A percentile compares a stretch with the other conserved stretches of the same genome.
phyloP scores from a whole-genome alignment of 306 rosid genomes.

The Astragalus membranaceus region DNA sequence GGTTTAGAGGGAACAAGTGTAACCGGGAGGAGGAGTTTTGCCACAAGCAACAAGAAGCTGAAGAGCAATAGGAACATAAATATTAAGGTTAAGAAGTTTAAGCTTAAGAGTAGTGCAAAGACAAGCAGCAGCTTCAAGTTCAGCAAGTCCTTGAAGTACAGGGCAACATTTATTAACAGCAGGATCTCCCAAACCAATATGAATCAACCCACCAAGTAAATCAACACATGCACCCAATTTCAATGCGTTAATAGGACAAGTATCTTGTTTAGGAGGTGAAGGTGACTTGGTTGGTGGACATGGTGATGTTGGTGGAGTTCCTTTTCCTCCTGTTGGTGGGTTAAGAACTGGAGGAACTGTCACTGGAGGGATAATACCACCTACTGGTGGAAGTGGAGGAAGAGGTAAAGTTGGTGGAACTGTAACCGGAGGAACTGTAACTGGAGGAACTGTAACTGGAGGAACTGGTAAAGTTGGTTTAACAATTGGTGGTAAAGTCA shows the following conservation, averaged over 20 bases:
- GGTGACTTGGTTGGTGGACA: slow-evolving; percentile 43
- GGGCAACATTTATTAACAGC: slow-evolving; percentile 78
- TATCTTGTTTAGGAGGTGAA: slow-evolving; percentile 26
- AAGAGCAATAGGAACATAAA: slow-evolving; percentile 79
- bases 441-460: not conserved
- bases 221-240: slow-evolving; percentile 84
- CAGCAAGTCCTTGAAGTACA: slow-evolving; percentile 63
- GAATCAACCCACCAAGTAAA: slow-evolving; percentile 69
- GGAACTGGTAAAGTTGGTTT: slow-evolving; percentile 19
- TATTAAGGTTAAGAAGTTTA: slow-evolving; percentile 76
- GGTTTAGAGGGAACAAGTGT: slow-evolving; percentile 74
- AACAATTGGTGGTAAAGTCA: not conserved
- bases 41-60: slow-evolving; percentile 92
- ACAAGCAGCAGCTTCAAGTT: slow-evolving; percentile 77
- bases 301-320: not conserved
- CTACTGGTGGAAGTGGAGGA: slow-evolving; percentile 3
- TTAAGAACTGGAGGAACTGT: slow-evolving; percentile 13
- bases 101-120: slow-evolving; percentile 87
- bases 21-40: slow-evolving; percentile 91
- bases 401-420: not conserved
- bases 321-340: slow-evolving; percentile 20
- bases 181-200: slow-evolving; percentile 76
- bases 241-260: slow-evolving; percentile 82
- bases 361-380: slow-evolving; percentile 12
- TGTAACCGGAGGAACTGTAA: not conserved